Base-by-base conservation (phyloP, 345 rosid species). In the Reutealis trisperma region DNA sequence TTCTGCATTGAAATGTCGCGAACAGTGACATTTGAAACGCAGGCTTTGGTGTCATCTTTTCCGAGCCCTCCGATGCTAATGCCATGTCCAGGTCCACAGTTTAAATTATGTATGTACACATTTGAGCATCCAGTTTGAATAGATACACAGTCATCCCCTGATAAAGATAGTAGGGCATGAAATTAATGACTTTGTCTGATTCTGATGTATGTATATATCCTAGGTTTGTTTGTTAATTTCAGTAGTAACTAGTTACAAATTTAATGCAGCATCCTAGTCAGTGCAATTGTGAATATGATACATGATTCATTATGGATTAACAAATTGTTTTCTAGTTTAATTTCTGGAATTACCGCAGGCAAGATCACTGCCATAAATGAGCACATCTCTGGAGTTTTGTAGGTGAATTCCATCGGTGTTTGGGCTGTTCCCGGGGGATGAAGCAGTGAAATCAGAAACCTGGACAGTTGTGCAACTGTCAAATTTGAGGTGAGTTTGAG, bases 21-120 rank as follows among this genome's bases (percentile, higher is more conserved):
- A 73, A 93, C 92, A 21, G 91, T 94, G 65, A 94, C 71, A 69
- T 91, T 91, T 30, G 95, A 93, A 73, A 94, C 98, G 76, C 98
- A 91, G 19, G 98, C 97, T 82, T 89, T 90, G 71, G 85, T 78
- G 72, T 84, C 75, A 49, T 81, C 93, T 77, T 77, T 90, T 83
- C 98, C 98, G 14, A 94, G 86, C 62, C 97, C 84, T 75, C 98
- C 98, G n/a, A 94, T 93, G 86, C 98, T 94, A 65, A 94, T 90
- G 47, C 97, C 97, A 77, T 94, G 98, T 75, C 97, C 99, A 79
- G 95, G 96, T 67, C 98, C 99, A 62, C 97, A 93, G 65, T 88
- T 91, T 59, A 93, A 85, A 54, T 89, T 67, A 51, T 91, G 94
- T 73, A 93, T 83, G 83, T 86, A 75, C 67, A 94, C 83, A 66